Percentiles rank a stretch among this genome's conserved stretches.
These are phyloP conservation scores for Euphrasia confusa DNA, from an alignment of 257 asterid genomes.

Conservation along the genomic window DNA sequence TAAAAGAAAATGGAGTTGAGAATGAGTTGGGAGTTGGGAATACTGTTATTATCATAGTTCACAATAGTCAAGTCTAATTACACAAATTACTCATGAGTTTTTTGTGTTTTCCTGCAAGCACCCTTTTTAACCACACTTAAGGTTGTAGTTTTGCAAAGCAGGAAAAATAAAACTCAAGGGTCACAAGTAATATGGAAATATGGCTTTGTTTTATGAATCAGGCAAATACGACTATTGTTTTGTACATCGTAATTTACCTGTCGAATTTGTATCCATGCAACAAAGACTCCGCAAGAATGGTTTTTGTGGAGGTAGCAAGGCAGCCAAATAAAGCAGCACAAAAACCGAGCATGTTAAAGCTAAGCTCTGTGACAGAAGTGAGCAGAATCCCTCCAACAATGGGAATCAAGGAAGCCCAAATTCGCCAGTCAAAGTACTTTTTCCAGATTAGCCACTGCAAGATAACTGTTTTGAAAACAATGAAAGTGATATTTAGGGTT, in stretches of 20 bases:
- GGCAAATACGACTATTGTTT: no score
- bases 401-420: conserved; percentile 76
- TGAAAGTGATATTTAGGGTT: not conserved
- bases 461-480: conserved; percentile 39
- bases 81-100: not conserved
- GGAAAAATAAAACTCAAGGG: no score
- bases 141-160: no score
- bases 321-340: conserved; percentile 87
- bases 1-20: not conserved
- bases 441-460: conserved; percentile 83
- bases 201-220: no score
- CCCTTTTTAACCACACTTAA: no score
- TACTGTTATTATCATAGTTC: not conserved
- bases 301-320: conserved; percentile 75
- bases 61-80: not conserved
- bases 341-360: conserved; percentile 65
- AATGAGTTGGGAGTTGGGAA: not conserved
- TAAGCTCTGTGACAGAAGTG: conserved; percentile 74
- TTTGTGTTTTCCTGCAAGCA: no score
- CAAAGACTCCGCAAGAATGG: conserved; percentile 78
- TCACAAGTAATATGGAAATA: no score
- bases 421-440: conserved; percentile 65
- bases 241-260: conserved; percentile 34
- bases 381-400: conserved; percentile 83
- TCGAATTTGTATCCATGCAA: conserved; percentile 78